Percentiles rank a stretch among this genome's conserved stretches.
Evolutionary conservation across 78 protist genomes (phyloP).

Genomic region (Chrysochromulina tobinii): DNA sequence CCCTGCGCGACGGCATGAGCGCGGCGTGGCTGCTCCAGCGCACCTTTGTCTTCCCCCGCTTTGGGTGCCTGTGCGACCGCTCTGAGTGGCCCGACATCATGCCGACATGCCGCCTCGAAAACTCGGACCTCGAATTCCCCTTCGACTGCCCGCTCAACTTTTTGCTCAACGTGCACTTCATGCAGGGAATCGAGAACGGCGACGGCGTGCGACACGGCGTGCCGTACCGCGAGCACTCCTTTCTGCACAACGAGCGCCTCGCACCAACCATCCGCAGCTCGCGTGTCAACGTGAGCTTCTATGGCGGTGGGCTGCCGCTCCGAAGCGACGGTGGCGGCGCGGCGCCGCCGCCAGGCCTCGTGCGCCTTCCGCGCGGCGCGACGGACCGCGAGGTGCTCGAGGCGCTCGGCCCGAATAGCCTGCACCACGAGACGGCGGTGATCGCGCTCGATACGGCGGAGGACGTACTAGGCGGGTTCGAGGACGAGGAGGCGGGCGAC

Average conservation of each 20-base stretch:
- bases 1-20: constrained; percentile 11
- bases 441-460: neutral
- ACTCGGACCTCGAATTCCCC: neutral
- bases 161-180: constrained; percentile 16
- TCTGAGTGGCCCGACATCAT: constrained; percentile 7
- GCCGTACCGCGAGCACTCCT: constrained; percentile 16
- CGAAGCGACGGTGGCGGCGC: neutral
- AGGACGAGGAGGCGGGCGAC: neutral
- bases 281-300: neutral
- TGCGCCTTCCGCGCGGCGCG: neutral
- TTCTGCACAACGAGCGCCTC: neutral
- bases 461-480: neutral
- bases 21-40: neutral
- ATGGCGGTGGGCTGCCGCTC: too few relatives aligned
- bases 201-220: neutral
- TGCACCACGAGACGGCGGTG: neutral
- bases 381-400: neutral
- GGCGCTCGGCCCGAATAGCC: neutral
- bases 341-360: neutral
- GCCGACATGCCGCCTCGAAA: constrained; percentile 3
- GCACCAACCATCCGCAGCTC: neutral
- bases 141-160: constrained; percentile 19
- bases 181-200: neutral
- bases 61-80: neutral
- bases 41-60: neutral